Conservation (phyloP, 164 flowering plant genomes). For the Vitis vinifera region DNA sequence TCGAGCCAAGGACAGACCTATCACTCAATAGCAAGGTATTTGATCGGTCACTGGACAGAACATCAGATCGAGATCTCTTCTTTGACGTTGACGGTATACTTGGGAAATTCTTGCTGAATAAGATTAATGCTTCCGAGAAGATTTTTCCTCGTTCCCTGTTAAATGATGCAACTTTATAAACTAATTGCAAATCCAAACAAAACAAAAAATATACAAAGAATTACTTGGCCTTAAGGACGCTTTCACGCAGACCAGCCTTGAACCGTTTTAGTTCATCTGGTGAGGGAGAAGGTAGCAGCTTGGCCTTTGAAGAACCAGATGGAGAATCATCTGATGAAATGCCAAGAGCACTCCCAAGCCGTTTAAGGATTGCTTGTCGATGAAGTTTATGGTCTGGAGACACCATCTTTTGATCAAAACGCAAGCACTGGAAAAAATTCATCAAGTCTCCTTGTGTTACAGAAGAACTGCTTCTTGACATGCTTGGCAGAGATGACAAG, state of each 20-base stretch:
- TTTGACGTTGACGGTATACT: constrained; percentile 51
- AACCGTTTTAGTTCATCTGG: constrained; percentile 66
- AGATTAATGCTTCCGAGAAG: constrained; percentile 50
- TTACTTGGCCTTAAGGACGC: constrained; percentile 64
- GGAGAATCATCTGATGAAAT: constrained; percentile 54
- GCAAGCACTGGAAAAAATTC: constrained; percentile 62
- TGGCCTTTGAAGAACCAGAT: constrained; percentile 47
- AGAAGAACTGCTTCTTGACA: constrained; percentile 53
- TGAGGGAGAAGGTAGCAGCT: constrained; percentile 37
- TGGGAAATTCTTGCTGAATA: constrained; percentile 61
- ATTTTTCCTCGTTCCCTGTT: constrained; percentile 67
- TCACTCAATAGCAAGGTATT: constrained; percentile 43
- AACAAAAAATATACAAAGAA: constrained; percentile 9
- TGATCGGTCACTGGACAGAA: constrained; percentile 48
- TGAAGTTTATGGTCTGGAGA: constrained; percentile 55
- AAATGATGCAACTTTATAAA: constrained; percentile 5
- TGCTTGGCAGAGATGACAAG: constrained; percentile 56
- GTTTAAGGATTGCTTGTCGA: constrained; percentile 55
- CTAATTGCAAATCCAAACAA: constrained; percentile 3
- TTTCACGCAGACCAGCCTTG: constrained; percentile 54
- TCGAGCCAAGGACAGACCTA: constrained; percentile 53
- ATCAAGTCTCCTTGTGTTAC: constrained; percentile 48
- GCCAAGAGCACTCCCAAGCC: constrained; percentile 56
- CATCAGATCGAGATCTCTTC: constrained; percentile 77
- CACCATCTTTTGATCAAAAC: constrained; percentile 53